Conservation (phyloP, 1,284 basidiomycete genomes). For the Paramarasmius palmivorus region DNA sequence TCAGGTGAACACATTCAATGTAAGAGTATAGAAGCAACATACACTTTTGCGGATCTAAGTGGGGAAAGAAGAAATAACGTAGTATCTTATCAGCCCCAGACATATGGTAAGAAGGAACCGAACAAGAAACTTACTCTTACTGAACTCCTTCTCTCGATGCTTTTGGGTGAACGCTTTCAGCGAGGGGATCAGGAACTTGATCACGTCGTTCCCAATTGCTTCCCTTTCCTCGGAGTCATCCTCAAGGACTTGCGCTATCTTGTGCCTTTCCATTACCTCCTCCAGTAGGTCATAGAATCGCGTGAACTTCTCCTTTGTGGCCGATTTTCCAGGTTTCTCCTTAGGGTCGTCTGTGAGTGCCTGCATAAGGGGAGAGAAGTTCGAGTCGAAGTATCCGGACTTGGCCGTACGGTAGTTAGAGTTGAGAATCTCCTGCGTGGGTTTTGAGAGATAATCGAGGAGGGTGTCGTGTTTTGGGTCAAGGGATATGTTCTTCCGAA, state of each 20-base stretch:
- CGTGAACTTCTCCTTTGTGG: slow-evolving; percentile 78
- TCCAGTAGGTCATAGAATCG: slow-evolving; percentile 77
- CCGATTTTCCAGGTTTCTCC: slow-evolving; percentile 57
- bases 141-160: slow-evolving; percentile 77
- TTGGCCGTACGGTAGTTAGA: slow-evolving; percentile 76
- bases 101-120: slow-evolving; percentile 5
- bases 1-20: slow-evolving; percentile 3
- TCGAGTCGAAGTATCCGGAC: slow-evolving; percentile 78
- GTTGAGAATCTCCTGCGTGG: slow-evolving; percentile 60
- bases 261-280: slow-evolving; percentile 73
- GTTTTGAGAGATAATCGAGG: slow-evolving; percentile 53
- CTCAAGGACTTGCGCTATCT: slow-evolving; percentile 64
- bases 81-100: slow-evolving; percentile 8
- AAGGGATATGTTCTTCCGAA: slow-evolving; percentile 58
- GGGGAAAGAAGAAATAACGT: background rate
- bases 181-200: slow-evolving; percentile 72
- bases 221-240: slow-evolving; percentile 63
- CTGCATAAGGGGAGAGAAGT: slow-evolving; percentile 75
- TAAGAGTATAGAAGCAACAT: slow-evolving; percentile 27
- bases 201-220: slow-evolving; percentile 66
- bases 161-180: slow-evolving; percentile 73
- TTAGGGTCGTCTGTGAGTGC: slow-evolving; percentile 67
- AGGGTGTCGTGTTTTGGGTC: slow-evolving; percentile 47
- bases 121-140: slow-evolving; percentile 62
- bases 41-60: slow-evolving; percentile 81